These are phyloP conservation scores for Phytophthora citrophthora DNA, from an alignment of 352 stramenopile genomes.

Conservation along the genomic window DNA sequence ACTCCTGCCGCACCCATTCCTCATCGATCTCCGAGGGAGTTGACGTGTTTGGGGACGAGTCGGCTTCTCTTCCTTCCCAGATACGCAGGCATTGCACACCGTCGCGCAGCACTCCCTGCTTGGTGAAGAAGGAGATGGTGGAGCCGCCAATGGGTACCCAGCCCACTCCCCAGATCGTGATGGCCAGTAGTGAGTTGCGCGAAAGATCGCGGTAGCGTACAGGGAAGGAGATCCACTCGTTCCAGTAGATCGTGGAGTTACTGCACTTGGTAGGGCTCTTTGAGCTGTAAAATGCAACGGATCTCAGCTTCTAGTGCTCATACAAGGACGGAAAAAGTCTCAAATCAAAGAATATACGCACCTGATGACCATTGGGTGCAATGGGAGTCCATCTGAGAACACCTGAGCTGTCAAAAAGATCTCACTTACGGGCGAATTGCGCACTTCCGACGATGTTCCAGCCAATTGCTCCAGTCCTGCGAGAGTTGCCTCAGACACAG, in stretches of 20 bases:
- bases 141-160: slow-evolving; percentile 85
- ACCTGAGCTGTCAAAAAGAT: slow-evolving; percentile 91
- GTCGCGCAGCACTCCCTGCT: slow-evolving; percentile 83
- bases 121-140: slow-evolving; percentile 89
- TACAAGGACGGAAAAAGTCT: neutral
- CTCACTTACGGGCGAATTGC: slow-evolving; percentile 85
- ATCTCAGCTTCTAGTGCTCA: slow-evolving; percentile 8
- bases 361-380: slow-evolving; percentile 87
- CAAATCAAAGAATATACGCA: slow-evolving; percentile 11
- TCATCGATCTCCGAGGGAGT: slow-evolving; percentile 81
- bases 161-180: slow-evolving; percentile 88
- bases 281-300: slow-evolving; percentile 44
- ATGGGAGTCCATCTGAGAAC: slow-evolving; percentile 81
- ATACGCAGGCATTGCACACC: slow-evolving; percentile 90
- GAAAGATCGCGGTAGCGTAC: slow-evolving; percentile 89
- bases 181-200: slow-evolving; percentile 80
- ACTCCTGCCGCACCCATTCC: slow-evolving; percentile 76
- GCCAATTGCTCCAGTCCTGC: slow-evolving; percentile 63
- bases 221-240: slow-evolving; percentile 89
- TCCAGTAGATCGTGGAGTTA: slow-evolving; percentile 89
- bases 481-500: slow-evolving; percentile 26
- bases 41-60: slow-evolving; percentile 63
- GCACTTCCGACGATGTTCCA: slow-evolving; percentile 71
- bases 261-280: slow-evolving; percentile 87
- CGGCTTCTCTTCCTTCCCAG: slow-evolving; percentile 72